A percentile compares a stretch with the other conserved stretches of the same genome.
phyloP scores from a whole-genome alignment of 257 asterid species.

The Solanum gandarillasii region DNA sequence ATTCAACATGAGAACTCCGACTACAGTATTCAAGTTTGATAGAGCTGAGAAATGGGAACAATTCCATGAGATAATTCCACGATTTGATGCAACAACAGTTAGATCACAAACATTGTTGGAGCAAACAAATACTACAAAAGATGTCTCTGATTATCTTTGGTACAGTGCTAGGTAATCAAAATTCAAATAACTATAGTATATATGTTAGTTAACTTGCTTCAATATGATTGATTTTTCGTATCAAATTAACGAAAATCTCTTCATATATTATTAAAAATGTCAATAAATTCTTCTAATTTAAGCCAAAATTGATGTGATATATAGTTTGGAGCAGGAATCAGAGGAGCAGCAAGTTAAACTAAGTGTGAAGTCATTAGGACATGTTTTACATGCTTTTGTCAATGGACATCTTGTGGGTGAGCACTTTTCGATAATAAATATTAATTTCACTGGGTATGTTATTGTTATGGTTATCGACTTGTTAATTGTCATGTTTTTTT shows the following conservation, averaged over 20 bases:
- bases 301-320: background rate
- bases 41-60: slow-evolving; percentile 44
- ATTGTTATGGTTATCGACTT: background rate
- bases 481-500: background rate
- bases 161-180: slow-evolving; percentile 52
- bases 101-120: slow-evolving; percentile 48
- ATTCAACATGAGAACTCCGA: slow-evolving; percentile 31
- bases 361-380: slow-evolving; percentile 51
- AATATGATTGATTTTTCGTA: background rate
- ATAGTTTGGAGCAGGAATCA: slow-evolving; percentile 28
- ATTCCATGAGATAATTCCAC: slow-evolving; percentile 44
- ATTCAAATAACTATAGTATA: background rate
- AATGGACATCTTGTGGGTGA: slow-evolving; percentile 56
- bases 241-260: background rate
- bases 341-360: slow-evolving; percentile 22
- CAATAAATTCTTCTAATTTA: background rate
- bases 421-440: background rate
- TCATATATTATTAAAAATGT: no score
- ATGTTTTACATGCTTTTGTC: slow-evolving; percentile 47
- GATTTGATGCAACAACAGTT: slow-evolving; percentile 22
- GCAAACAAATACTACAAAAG: slow-evolving; percentile 74
- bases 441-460: background rate
- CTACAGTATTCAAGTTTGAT: slow-evolving; percentile 28
- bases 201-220: background rate
- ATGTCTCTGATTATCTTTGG: slow-evolving; percentile 81